phyloP scores from a whole-genome alignment of 75 land plant species.

The Ceratopteris richardii region DNA sequence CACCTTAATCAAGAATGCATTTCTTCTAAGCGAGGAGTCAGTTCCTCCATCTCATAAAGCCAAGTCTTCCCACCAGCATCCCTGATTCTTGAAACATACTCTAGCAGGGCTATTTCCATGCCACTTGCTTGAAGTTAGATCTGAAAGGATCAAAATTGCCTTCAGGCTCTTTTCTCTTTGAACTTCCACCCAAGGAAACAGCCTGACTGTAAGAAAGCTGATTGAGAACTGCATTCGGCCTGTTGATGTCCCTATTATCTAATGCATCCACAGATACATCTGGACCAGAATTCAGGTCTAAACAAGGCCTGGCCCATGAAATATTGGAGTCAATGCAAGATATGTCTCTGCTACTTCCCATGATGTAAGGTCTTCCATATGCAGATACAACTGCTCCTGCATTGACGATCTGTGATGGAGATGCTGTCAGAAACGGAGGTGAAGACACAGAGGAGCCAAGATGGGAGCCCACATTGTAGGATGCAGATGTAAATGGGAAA shows the following conservation, averaged over 20 bases:
- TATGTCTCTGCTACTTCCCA: conserved; percentile 23
- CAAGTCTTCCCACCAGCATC: too few relatives aligned
- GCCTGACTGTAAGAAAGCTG: conserved; percentile 1
- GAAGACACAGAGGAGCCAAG: background rate
- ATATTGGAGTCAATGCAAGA: conserved; percentile 16
- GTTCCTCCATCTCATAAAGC: too few relatives aligned
- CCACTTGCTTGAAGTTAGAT: conserved; percentile 10
- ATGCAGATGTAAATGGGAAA: conserved; percentile 1
- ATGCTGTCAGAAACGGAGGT: conserved; percentile 8
- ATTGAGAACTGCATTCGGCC: conserved; percentile 14
- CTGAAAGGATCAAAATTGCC: conserved; percentile 13
- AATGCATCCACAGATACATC: background rate
- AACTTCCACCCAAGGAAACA: background rate
- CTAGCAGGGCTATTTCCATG: conserved; percentile 6
- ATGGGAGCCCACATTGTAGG: conserved; percentile 1
- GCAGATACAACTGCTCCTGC: conserved; percentile 9
- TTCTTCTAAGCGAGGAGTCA: too few relatives aligned
- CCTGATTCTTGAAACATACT: too few relatives aligned
- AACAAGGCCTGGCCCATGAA: conserved; percentile 35
- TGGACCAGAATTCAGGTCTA: conserved; percentile 73
- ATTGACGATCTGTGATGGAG: conserved; percentile 12
- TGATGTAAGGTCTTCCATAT: conserved; percentile 30
- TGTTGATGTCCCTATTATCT: background rate
- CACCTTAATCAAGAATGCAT: too few relatives aligned
- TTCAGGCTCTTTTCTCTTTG: conserved; percentile 20